Conservation (phyloP, 2,329 filamentous ascomycete genomes). For the Colletotrichum sidae region DNA sequence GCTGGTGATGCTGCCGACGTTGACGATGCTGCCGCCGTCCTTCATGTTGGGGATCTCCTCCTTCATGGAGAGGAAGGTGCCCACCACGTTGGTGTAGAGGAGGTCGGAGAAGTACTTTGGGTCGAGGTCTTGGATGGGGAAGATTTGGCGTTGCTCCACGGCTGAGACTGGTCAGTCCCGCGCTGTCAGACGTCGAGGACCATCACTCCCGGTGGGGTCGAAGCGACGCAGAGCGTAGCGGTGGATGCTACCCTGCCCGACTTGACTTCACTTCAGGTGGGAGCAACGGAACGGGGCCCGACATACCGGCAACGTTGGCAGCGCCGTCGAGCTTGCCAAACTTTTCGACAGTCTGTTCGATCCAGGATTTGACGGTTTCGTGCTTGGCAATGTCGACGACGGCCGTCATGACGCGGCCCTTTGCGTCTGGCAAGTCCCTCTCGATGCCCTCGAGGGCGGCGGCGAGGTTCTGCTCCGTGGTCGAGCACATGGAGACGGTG, state of each 20-base stretch:
- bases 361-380: conserved; percentile 48
- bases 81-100: conserved; percentile 42
- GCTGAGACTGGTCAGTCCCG: conserved; percentile 18
- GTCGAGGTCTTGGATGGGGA: conserved; percentile 38
- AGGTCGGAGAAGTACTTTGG: conserved; percentile 41
- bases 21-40: conserved; percentile 59
- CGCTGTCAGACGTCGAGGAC: conserved; percentile 30
- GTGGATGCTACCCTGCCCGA: no score
- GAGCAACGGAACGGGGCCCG: no score
- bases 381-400: conserved; percentile 47
- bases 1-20: conserved; percentile 58
- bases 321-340: conserved; percentile 50
- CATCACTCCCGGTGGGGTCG: no score
- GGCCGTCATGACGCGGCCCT: conserved; percentile 41
- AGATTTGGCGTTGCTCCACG: conserved; percentile 43
- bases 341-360: conserved; percentile 44
- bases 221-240: no score
- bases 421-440: conserved; percentile 40
- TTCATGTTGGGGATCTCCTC: conserved; percentile 50
- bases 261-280: no score
- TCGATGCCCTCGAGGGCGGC: conserved; percentile 41
- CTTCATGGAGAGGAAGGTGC: conserved; percentile 43
- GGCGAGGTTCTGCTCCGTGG: conserved; percentile 43
- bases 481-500: conserved; percentile 46
- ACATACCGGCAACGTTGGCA: conserved; percentile 51